These are phyloP conservation scores for Fusarium gaditjirri DNA, from an alignment of 2,329 filamentous ascomycete species.

Conservation along the genomic window DNA sequence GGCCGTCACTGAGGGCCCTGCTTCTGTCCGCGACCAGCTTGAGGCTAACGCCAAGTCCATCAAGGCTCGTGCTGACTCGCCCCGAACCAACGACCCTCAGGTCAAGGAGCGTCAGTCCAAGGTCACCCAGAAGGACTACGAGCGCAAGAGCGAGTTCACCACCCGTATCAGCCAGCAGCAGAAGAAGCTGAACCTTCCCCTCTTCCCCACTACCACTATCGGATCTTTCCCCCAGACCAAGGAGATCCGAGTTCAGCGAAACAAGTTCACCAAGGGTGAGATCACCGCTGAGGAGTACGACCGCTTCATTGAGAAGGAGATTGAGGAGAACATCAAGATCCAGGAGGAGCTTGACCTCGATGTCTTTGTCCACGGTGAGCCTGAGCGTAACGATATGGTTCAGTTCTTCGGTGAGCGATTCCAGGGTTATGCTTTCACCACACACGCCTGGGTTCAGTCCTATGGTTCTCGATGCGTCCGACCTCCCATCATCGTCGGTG, in stretches of 20 bases:
- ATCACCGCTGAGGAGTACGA: slow-evolving; percentile 94
- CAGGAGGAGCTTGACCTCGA: slow-evolving; percentile 98
- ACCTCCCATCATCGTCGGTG: slow-evolving; percentile 97
- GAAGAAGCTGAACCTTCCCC: slow-evolving; percentile 89
- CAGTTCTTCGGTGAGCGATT: slow-evolving; percentile 99
- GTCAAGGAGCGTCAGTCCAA: slow-evolving; percentile 97
- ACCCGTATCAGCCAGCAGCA: slow-evolving; percentile 87
- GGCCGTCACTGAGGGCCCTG: slow-evolving; percentile 93
- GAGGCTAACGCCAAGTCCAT: slow-evolving; percentile 97
- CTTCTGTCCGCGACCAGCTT: slow-evolving; percentile 85
- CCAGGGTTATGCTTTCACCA: slow-evolving; percentile 98
- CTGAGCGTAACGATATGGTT: slow-evolving; percentile 99
- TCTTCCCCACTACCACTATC: slow-evolving; percentile 99
- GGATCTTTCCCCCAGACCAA: slow-evolving; percentile 99
- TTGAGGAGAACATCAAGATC: slow-evolving; percentile 92
- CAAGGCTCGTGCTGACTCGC: slow-evolving; percentile 89
- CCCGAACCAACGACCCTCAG: slow-evolving; percentile 94
- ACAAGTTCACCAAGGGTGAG: slow-evolving; percentile 99
- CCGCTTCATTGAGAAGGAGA: slow-evolving; percentile 99
- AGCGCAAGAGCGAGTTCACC: slow-evolving; percentile 91
- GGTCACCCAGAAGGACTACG: slow-evolving; percentile 85
- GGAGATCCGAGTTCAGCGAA: slow-evolving; percentile 95
- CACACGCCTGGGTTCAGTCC: slow-evolving; percentile 97
- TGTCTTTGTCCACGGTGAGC: slow-evolving; percentile 98
- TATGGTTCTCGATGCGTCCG: slow-evolving; percentile 99